Conservation (phyloP, 768 basidiomycete genomes). For the Leccinum fibrillosum region DNA sequence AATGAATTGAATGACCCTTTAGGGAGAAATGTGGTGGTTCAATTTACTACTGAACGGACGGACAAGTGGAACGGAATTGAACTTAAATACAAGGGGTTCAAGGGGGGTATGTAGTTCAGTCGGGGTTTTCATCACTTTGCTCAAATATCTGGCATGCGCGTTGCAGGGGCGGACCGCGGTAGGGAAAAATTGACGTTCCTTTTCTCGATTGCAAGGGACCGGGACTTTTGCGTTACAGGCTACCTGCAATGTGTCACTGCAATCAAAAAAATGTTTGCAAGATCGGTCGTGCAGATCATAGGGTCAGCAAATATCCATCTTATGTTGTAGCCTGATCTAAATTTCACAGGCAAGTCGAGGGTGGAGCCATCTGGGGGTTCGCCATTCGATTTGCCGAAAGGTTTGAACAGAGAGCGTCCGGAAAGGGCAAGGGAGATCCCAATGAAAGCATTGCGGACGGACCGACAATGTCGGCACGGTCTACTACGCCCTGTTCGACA, state of each 20-base stretch:
- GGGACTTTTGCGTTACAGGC: slow-evolving; percentile 13
- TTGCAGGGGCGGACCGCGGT: slow-evolving; percentile 16
- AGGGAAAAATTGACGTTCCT: slow-evolving; percentile 12
- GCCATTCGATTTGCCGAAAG: slow-evolving; percentile 1
- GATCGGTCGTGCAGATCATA: neutral
- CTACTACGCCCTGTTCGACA: slow-evolving; percentile 16
- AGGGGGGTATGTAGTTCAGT: slow-evolving; percentile 19
- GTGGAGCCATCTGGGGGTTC: slow-evolving; percentile 15
- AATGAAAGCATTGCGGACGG: neutral
- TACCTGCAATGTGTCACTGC: slow-evolving; percentile 21
- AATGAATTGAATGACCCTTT: slow-evolving; percentile 8
- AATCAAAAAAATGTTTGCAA: slow-evolving; percentile 1
- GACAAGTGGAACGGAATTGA: slow-evolving; percentile 8
- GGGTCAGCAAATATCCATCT: slow-evolving; percentile 14
- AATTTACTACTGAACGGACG: slow-evolving; percentile 9
- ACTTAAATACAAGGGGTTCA: slow-evolving; percentile 18
- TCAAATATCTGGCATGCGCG: neutral
- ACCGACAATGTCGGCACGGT: neutral
- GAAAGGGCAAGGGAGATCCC: neutral
- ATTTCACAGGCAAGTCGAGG: slow-evolving; percentile 11
- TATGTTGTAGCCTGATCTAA: neutral
- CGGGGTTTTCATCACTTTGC: neutral
- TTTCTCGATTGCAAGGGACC: slow-evolving; percentile 19
- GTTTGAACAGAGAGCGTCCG: slow-evolving; percentile 9
- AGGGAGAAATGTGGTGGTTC: slow-evolving; percentile 19